phyloP scores from a whole-genome alignment of 2,329 filamentous ascomycete genomes.

The Aspergillus sp. region DNA sequence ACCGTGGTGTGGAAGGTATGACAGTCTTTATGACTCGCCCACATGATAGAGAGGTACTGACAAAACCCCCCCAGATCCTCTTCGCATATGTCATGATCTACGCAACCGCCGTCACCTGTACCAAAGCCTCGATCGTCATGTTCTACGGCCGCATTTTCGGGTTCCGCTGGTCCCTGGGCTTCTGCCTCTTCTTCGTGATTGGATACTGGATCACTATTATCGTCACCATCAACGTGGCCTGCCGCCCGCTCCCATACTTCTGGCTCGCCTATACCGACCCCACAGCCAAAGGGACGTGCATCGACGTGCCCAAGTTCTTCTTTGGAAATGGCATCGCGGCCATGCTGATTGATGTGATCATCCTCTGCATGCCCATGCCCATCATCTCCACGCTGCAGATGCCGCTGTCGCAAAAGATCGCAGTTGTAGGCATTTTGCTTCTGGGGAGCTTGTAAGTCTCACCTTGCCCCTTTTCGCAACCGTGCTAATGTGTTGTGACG shows the following conservation, averaged over 20 bases:
- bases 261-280: slow-evolving; percentile 1
- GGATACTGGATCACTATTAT: neutral
- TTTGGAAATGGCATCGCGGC: neutral
- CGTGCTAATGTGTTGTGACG: neutral
- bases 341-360: neutral
- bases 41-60: too few species aligned
- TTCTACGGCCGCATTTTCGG: slow-evolving; percentile 5
- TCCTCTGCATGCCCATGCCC: slow-evolving; percentile 1
- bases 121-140: slow-evolving; percentile 4
- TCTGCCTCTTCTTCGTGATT: neutral
- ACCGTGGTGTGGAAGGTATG: slow-evolving; percentile 1
- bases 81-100: slow-evolving; percentile 4
- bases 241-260: neutral
- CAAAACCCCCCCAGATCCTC: neutral
- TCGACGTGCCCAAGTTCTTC: slow-evolving; percentile 1
- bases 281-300: neutral
- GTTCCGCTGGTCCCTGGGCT: neutral
- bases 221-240: neutral
- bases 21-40: neutral
- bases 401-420: neutral
- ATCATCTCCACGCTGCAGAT: slow-evolving; percentile 1
- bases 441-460: slow-evolving; percentile 1
- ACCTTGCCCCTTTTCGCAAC: neutral
- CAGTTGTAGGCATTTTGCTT: neutral
- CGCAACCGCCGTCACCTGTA: slow-evolving; percentile 1